Conservation (phyloP, 2,329 filamentous ascomycete genomes). For the Aspergillus sergii region DNA sequence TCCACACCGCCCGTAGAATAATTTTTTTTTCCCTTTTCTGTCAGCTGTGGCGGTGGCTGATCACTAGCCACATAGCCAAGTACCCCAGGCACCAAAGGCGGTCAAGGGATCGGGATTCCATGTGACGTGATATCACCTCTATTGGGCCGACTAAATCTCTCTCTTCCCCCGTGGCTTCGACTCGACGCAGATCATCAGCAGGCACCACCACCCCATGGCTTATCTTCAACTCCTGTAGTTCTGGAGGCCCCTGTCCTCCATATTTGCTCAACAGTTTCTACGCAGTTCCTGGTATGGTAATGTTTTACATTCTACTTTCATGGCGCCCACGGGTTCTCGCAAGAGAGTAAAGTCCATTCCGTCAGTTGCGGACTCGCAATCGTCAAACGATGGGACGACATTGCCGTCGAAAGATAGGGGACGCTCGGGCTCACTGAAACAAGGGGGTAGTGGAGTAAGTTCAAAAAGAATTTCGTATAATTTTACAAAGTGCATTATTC, state of each 20-base stretch:
- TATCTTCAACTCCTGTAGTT: conserved; percentile 11
- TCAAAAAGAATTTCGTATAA: neutral
- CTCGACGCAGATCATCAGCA: conserved; percentile 2
- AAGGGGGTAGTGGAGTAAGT: conserved; percentile 35
- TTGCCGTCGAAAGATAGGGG: conserved; percentile 21
- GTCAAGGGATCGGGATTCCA: conserved; percentile 24
- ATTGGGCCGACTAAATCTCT: conserved; percentile 6
- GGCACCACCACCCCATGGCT: conserved; percentile 1
- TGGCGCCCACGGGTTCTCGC: conserved; percentile 46
- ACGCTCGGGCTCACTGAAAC: conserved; percentile 29
- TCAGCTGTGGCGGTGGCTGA: conserved; percentile 17
- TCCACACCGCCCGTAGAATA: conserved; percentile 17
- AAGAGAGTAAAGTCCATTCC: conserved; percentile 48
- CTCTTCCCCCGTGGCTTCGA: neutral
- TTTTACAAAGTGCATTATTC: conserved; percentile 5
- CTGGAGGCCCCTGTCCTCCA: conserved; percentile 10
- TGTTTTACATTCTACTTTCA: conserved; percentile 35
- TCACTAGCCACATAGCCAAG: conserved; percentile 14
- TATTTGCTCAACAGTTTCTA: neutral
- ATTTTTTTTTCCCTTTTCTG: conserved; percentile 20
- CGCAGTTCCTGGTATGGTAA: conserved; percentile 26
- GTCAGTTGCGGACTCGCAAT: conserved; percentile 33
- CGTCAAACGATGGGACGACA: conserved; percentile 26
- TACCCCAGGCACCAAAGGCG: conserved; percentile 28
- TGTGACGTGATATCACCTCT: conserved; percentile 39